phyloP scores from a whole-genome alignment of 305 asterid species.

The Fraxinus sp. region DNA sequence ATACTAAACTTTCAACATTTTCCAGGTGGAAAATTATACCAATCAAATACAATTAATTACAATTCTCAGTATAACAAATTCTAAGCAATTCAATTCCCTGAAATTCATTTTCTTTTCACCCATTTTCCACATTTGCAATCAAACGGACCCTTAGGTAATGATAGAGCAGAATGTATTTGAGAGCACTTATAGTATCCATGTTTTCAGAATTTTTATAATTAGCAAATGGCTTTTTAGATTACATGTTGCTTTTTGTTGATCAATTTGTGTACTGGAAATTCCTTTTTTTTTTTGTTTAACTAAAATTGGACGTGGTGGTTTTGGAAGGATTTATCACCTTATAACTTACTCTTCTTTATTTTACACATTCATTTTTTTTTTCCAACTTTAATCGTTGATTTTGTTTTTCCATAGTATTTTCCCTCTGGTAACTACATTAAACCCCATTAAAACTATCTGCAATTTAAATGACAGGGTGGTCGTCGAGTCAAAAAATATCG shows the following conservation, averaged over 20 bases:
- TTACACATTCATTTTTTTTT: not conserved
- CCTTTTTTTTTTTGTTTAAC: not conserved
- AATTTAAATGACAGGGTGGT: constrained; percentile 42
- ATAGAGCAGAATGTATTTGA: not conserved
- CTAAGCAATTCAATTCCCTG: too few relatives aligned
- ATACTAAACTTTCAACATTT: too few relatives aligned
- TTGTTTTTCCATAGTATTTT: not conserved
- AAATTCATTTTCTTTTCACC: too few relatives aligned
- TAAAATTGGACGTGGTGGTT: not conserved
- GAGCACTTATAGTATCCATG: not conserved
- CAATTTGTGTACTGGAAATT: not conserved
- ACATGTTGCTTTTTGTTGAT: not conserved
- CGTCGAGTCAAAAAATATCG: constrained; percentile 75
- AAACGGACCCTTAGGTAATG: not conserved
- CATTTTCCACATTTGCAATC: too few relatives aligned
- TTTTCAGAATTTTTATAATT: not conserved
- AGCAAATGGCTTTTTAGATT: not conserved
- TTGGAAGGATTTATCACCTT: not conserved
- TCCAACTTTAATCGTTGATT: not conserved
- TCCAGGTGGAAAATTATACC: too few relatives aligned
- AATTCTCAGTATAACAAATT: too few relatives aligned
- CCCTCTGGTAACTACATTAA: not conserved
- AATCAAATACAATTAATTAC: too few relatives aligned
- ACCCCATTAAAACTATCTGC: not conserved
- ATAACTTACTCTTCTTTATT: not conserved